Base-by-base conservation (phyloP, 2,329 filamentous ascomycete species). In the Piedraia hortae region DNA sequence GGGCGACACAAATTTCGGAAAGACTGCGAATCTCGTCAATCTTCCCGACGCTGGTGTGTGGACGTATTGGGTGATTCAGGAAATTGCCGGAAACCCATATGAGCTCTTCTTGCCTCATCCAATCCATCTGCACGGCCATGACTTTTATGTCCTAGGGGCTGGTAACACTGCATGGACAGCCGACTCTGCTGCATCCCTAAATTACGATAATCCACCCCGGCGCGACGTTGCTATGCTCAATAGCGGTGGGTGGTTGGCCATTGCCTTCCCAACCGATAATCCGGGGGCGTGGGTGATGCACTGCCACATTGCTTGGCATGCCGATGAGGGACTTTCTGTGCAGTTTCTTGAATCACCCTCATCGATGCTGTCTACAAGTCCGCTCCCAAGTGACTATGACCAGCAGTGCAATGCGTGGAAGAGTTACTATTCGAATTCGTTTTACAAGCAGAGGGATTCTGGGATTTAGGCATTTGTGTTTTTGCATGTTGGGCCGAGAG, bases 181-280 rank as follows among this genome's bases (percentile, higher is more conserved):
- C 6, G 23, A 23, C 13, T 27, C 34, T 14, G 28, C 29, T 3
- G n/a, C n/a, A n/a, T n/a, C n/a, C n/a, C 27, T 43, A 8, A 43
- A 43, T 24, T 43, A 37, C 21, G 28, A 35, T 12, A 48, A 48
- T 25, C 47, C 47, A 2, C 33, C 43, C 2, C 37, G 47, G 4
- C 34, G 48, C 9, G 48, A 51, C 27, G 41, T 43, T 3, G 43
- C 45, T 1, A 42, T 47, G 38, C 31, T 51, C 12, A 38, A 39
- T 2, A 33, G 34, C 1, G 33, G 28, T 20, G 47, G 47, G 1
- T 48, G 43, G 34, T 27, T 51, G 18, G 41, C 46, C 6, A 21
- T 51, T 10, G 47, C 47, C 10, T 50, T 48, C 28, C 31, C 39
- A 25, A 43, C 40, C 12, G 43, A 50, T 25, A 52, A 52, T 26